Conservation (phyloP, 352 stramenopile genomes). For the Pythium utonaiense region DNA sequence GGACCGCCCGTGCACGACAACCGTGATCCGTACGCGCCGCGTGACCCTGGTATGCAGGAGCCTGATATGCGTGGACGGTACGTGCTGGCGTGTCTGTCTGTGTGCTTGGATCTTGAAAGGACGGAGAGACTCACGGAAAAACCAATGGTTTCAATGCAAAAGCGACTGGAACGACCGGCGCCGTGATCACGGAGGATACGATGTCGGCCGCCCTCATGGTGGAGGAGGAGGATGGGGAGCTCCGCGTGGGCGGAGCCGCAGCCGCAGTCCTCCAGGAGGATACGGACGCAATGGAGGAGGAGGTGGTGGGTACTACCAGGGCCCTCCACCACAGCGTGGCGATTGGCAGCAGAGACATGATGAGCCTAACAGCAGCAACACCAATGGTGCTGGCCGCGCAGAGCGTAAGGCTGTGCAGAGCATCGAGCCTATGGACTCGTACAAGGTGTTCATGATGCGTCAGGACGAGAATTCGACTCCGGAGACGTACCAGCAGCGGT, state of each 20-base stretch:
- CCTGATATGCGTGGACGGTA: slow-evolving; percentile 26
- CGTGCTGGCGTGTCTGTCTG: neutral
- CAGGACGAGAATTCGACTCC: slow-evolving; percentile 77
- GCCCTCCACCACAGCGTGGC: slow-evolving; percentile 17
- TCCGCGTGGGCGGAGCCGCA: slow-evolving; percentile 28
- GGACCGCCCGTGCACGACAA: slow-evolving; percentile 26
- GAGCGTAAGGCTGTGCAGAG: slow-evolving; percentile 33
- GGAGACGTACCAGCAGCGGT: slow-evolving; percentile 82
- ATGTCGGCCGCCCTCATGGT: slow-evolving; percentile 19
- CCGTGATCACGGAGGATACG: slow-evolving; percentile 14
- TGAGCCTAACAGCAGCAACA: slow-evolving; percentile 5
- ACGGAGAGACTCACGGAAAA: neutral
- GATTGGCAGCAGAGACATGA: slow-evolving; percentile 10
- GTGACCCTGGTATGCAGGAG: slow-evolving; percentile 12
- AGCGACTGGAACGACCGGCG: slow-evolving; percentile 25
- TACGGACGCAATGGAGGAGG: slow-evolving; percentile 9
- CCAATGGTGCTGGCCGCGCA: slow-evolving; percentile 19
- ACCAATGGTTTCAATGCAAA: too few species aligned
- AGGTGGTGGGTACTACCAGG: slow-evolving; percentile 8
- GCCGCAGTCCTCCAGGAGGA: slow-evolving; percentile 29
- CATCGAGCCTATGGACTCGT: slow-evolving; percentile 75
- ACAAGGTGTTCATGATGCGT: slow-evolving; percentile 89
- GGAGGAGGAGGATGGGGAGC: slow-evolving; percentile 17
- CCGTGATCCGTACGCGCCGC: slow-evolving; percentile 23
- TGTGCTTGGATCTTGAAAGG: neutral